phyloP scores from a whole-genome alignment of 2,329 filamentous ascomycete genomes.

The Botrytis medusae region DNA sequence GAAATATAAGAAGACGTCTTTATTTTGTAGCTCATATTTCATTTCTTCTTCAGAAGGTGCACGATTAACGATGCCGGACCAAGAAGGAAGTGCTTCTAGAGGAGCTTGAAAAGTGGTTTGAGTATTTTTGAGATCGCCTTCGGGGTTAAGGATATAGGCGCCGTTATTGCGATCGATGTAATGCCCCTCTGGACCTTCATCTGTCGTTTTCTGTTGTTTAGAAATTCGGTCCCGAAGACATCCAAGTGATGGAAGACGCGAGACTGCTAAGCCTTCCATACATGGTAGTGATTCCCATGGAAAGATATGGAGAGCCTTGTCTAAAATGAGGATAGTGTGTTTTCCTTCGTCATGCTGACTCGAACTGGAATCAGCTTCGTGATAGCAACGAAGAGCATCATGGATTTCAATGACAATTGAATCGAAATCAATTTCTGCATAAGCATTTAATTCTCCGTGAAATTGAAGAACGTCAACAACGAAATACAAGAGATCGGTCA shows the following conservation, averaged over 20 bases:
- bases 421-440: conserved; percentile 97
- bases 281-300: conserved; percentile 96
- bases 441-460: conserved; percentile 92
- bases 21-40: conserved; percentile 60
- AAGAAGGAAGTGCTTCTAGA: conserved; percentile 64
- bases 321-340: conserved; percentile 86
- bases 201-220: conserved; percentile 28
- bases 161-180: conserved; percentile 57
- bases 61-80: conserved; percentile 68
- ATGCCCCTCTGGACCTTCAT: conserved; percentile 46
- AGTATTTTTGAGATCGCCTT: conserved; percentile 77
- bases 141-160: conserved; percentile 87
- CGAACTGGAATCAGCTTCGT: conserved; percentile 49
- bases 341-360: conserved; percentile 43
- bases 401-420: conserved; percentile 83
- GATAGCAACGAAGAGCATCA: conserved; percentile 79
- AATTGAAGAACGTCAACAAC: conserved; percentile 96
- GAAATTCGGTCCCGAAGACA: conserved; percentile 76
- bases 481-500: conserved; percentile 94
- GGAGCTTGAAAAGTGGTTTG: conserved; percentile 70
- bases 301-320: conserved; percentile 86
- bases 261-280: conserved; percentile 75
- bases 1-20: conserved; percentile 85
- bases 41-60: conserved; percentile 78
- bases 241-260: conserved; percentile 82